Percentiles rank a stretch among this genome's conserved stretches.
Evolutionary conservation across 768 basidiomycete genomes (phyloP).

Genomic region (Psilocybe tampanensis): DNA sequence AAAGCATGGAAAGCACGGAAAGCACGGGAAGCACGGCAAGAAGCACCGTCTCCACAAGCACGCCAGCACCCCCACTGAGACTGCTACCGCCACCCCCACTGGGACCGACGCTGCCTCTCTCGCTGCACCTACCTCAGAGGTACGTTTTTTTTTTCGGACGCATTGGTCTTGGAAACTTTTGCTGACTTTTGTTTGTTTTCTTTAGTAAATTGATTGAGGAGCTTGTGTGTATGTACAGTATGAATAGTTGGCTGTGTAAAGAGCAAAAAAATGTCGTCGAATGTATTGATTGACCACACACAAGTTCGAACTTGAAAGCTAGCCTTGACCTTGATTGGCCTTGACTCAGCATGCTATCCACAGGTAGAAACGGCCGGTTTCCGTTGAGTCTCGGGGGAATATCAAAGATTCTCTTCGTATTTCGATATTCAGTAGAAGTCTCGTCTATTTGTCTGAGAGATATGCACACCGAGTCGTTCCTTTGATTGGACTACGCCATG

Average conservation of each 20-base stretch:
- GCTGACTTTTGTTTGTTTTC: background rate
- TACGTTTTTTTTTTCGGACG: too few relatives aligned
- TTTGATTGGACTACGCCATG: too few relatives aligned
- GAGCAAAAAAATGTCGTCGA: background rate
- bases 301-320: too few relatives aligned
- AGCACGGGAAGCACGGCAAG: slow-evolving; percentile 1
- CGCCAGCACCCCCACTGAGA: background rate
- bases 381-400: too few relatives aligned
- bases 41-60: slow-evolving; percentile 10
- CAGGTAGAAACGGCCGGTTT: too few relatives aligned
- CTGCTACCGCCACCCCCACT: background rate
- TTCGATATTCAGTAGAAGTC: too few relatives aligned
- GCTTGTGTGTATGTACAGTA: background rate
- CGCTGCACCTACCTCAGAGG: background rate
- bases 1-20: background rate
- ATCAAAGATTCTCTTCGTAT: too few relatives aligned
- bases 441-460: too few relatives aligned
- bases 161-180: too few relatives aligned
- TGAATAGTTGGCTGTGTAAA: background rate
- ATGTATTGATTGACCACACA: background rate
- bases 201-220: background rate
- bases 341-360: too few relatives aligned
- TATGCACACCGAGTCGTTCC: too few relatives aligned
- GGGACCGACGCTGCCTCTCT: background rate
- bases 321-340: too few relatives aligned